phyloP scores from a whole-genome alignment of 257 asterid genomes.

The Echites panduratus region DNA sequence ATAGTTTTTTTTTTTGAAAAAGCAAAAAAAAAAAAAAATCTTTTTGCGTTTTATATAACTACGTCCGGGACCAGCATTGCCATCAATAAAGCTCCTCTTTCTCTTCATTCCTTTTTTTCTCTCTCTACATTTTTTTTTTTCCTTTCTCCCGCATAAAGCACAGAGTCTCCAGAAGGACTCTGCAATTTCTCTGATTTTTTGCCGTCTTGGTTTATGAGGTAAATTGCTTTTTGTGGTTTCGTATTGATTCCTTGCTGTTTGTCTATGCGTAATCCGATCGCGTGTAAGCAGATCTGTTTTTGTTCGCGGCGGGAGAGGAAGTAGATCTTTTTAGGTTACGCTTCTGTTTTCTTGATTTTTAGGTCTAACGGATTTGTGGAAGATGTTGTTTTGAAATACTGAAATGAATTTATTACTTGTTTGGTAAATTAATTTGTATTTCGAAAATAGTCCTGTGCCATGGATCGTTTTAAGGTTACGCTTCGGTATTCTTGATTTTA shows the following conservation, averaged over 20 bases:
- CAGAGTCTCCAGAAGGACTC: slow-evolving; percentile 43
- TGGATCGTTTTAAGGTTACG: neutral
- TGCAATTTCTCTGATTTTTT: slow-evolving; percentile 40
- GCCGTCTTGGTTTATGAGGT: slow-evolving; percentile 78
- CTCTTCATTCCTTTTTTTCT: neutral
- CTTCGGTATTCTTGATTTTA: no score
- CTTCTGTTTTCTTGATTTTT: neutral
- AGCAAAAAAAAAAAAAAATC: neutral
- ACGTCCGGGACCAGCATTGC: neutral
- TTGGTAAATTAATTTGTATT: neutral
- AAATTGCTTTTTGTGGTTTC: neutral
- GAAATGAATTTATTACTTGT: neutral
- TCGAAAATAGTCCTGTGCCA: neutral
- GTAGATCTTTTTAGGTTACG: slow-evolving; percentile 1
- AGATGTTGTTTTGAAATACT: neutral
- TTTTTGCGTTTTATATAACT: neutral
- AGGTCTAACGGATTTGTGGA: neutral
- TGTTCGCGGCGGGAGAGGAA: neutral
- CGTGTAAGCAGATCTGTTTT: slow-evolving; percentile 29
- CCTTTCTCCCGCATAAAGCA: slow-evolving; percentile 12
- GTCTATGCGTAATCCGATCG: neutral
- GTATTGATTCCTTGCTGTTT: neutral
- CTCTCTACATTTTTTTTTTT: slow-evolving; percentile 1
- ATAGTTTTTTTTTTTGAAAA: no score
- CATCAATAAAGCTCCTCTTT: neutral